phyloP scores from a whole-genome alignment of 2,329 filamentous ascomycete genomes.

The Leptographium lundbergii region DNA sequence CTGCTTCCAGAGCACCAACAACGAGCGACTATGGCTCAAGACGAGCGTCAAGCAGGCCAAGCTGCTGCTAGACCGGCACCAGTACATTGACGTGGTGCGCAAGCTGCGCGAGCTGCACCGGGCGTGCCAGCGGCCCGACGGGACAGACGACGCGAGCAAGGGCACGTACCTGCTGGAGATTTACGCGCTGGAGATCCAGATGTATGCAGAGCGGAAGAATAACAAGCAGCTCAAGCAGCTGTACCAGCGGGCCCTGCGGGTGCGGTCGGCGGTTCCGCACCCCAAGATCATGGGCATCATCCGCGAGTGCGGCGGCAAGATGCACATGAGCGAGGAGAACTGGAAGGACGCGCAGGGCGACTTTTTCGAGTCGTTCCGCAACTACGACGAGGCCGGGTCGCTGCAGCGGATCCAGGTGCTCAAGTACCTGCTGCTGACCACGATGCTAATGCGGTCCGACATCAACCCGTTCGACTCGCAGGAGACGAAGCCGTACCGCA shows the following conservation, averaged over 20 bases:
- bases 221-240: slow-evolving; percentile 92
- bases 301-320: slow-evolving; percentile 95
- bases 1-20: slow-evolving; percentile 95
- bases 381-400: slow-evolving; percentile 96
- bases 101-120: slow-evolving; percentile 83
- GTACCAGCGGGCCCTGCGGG: slow-evolving; percentile 81
- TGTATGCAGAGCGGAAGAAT: slow-evolving; percentile 94
- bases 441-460: slow-evolving; percentile 96
- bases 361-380: slow-evolving; percentile 97
- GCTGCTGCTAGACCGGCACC: slow-evolving; percentile 80
- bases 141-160: slow-evolving; percentile 83
- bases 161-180: slow-evolving; percentile 93
- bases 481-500: slow-evolving; percentile 96
- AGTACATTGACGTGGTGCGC: slow-evolving; percentile 66
- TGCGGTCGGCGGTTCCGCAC: slow-evolving; percentile 93
- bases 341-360: slow-evolving; percentile 96
- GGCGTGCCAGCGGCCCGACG: slow-evolving; percentile 78
- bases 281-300: slow-evolving; percentile 99
- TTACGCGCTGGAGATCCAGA: slow-evolving; percentile 94
- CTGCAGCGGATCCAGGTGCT: slow-evolving; percentile 93
- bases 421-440: slow-evolving; percentile 91
- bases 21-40: slow-evolving; percentile 93
- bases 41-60: slow-evolving; percentile 95
- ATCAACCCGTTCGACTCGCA: slow-evolving; percentile 99
- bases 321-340: slow-evolving; percentile 99